Base-by-base conservation (phyloP, 306 rosid genomes). In the Nissolia schottii region DNA sequence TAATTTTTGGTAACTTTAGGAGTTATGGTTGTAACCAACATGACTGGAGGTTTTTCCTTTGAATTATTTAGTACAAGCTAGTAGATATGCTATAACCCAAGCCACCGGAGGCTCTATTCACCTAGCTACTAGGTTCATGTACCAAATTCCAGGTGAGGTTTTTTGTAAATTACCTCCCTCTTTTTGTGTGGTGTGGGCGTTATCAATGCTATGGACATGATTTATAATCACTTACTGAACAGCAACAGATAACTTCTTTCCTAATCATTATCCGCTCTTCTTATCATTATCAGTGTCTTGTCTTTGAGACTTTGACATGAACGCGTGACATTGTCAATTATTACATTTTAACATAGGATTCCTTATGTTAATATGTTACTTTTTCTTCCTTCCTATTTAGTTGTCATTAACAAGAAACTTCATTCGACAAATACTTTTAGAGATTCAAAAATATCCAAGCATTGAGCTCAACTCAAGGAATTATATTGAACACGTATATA, bases 131-230 rank as follows among this genome's bases (percentile, higher is more conserved):
- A 51, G 45, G 50, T 64, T 67, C 68, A 57, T 34, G 76, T 57
- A 73, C 24, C 25, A 60, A 77, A 77, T 70, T 40, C 6, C 55
- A 61, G 27, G 59, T 40, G 41, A 68, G 54, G 69, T 67, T 67
- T 23, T 46, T 20, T 23, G n/a, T n/a, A n/a, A n/a, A n/a, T n/a
- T n/a, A n/a, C n/a, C n/a, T n/a, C n/a, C n/a, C n/a, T n/a, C n/a
- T n/a, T n/a, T n/a, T n/a, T n/a, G n/a, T n/a, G n/a, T n/a, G n/a
- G n/a, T n/a, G n/a, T n/a, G n/a, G n/a, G n/a, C n/a, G n/a, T n/a
- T n/a, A n/a, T n/a, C n/a, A n/a, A n/a, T n/a, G n/a, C n/a, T n/a
- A n/a, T n/a, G n/a, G n/a, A n/a, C n/a, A n/a, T n/a, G n/a, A n/a
- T n/a, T n/a, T n/a, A n/a, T n/a, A n/a, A n/a, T n/a, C n/a, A n/a